Percentiles rank a stretch among this genome's conserved stretches.
These are phyloP conservation scores for Pichia rugopelliculosa DNA, from an alignment of 805 yeast genomes.

Conservation along the genomic window DNA sequence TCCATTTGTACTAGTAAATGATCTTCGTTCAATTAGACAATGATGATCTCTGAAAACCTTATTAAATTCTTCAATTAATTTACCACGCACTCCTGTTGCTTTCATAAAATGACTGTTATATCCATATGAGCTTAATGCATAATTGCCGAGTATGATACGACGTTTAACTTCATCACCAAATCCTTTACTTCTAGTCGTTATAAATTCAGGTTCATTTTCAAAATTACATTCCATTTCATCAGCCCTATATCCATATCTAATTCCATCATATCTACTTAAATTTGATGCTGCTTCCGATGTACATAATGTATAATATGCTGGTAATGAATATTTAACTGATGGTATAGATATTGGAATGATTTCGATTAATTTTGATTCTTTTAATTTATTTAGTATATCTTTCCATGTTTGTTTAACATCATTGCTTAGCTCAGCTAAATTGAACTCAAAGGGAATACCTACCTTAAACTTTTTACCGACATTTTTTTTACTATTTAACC, in stretches of 20 bases:
- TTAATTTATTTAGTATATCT: constrained; percentile 36
- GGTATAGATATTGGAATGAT: constrained; percentile 67
- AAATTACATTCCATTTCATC: constrained; percentile 11
- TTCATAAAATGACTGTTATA: constrained; percentile 64
- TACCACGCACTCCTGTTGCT: constrained; percentile 62
- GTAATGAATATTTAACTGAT: constrained; percentile 54
- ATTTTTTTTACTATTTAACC: constrained; percentile 5
- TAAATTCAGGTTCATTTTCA: constrained; percentile 33
- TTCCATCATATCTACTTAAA: constrained; percentile 82
- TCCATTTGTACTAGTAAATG: constrained; percentile 23
- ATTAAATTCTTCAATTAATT: constrained; percentile 60
- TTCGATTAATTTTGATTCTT: constrained; percentile 40
- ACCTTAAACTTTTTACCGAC: constrained; percentile 33
- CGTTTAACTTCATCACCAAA: constrained; percentile 82
- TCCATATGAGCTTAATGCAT: constrained; percentile 71
- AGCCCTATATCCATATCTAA: constrained; percentile 66
- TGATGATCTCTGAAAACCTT: constrained; percentile 48
- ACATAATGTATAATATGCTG: constrained; percentile 80
- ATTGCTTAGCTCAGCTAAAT: constrained; percentile 45
- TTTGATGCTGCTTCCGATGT: constrained; percentile 95
- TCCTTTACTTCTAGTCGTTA: constrained; percentile 52
- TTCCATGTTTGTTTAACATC: constrained; percentile 43
- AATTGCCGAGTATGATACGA: constrained; percentile 80
- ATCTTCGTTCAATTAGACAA: constrained; percentile 22
- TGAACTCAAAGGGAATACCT: constrained; percentile 70